Evolutionary conservation across 192 early-diverging fungal genomes (phyloP).

Genomic region (Coemansia sp.): DNA sequence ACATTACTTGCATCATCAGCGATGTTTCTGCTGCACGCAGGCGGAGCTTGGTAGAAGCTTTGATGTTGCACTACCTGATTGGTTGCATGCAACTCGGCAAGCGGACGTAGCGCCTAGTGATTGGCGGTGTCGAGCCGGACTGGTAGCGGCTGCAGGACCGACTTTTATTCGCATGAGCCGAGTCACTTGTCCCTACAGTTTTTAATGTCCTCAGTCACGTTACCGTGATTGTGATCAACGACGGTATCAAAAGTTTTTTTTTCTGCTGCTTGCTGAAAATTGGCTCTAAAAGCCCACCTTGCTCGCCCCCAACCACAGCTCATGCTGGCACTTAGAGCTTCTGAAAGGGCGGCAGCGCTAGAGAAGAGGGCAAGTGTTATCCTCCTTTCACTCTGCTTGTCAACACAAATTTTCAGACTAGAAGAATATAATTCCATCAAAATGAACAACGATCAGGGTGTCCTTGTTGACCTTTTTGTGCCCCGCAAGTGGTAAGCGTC

Average conservation of each 20-base stretch:
- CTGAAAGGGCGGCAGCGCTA: not conserved
- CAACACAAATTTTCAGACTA: constrained; percentile 20
- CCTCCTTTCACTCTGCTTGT: constrained; percentile 37
- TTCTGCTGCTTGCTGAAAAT: constrained; percentile 1
- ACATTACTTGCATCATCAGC: not conserved
- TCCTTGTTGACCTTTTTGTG: constrained; percentile 85
- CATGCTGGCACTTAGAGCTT: not conserved
- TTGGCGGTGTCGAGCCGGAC: constrained; percentile 17
- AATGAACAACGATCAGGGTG: constrained; percentile 52
- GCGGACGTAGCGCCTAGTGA: constrained; percentile 28
- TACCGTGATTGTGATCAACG: not conserved
- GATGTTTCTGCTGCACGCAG: constrained; percentile 1
- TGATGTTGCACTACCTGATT: constrained; percentile 34
- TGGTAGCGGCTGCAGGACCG: not conserved
- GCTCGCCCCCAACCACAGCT: not conserved
- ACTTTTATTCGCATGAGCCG: not conserved
- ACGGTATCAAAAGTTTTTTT: constrained; percentile 21
- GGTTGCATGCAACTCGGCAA: constrained; percentile 4
- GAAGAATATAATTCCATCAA: constrained; percentile 20
- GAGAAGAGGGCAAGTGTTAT: constrained; percentile 3
- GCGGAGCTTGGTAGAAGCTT: constrained; percentile 5
- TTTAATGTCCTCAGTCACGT: constrained; percentile 5
- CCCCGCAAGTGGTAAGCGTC: constrained; percentile 89
- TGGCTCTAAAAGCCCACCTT: not conserved
- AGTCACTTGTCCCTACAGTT: constrained; percentile 22